Percentiles rank a stretch among this genome's conserved stretches.
phyloP scores from a whole-genome alignment of 441 rosid genomes.

The Croton laevigatus region DNA sequence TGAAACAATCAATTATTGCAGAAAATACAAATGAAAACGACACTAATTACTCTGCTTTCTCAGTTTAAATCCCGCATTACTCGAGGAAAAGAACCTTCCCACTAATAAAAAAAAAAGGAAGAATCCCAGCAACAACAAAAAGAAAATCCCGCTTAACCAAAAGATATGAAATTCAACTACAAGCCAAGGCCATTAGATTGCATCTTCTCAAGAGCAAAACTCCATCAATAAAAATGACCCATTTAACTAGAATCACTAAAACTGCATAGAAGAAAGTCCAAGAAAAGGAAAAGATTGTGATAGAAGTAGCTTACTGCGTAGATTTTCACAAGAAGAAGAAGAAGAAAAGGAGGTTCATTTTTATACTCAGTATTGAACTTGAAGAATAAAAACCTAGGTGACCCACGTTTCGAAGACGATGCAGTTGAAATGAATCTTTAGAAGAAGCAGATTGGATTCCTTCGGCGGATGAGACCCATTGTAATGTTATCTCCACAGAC shows the following conservation, averaged over 20 bases:
- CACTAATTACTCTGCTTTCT: slow-evolving; percentile 4
- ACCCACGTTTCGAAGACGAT: slow-evolving; percentile 23
- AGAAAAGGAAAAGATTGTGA: background rate
- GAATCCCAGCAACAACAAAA: background rate
- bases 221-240: slow-evolving; percentile 22
- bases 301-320: slow-evolving; percentile 9
- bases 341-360: background rate
- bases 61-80: slow-evolving; percentile 13
- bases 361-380: background rate
- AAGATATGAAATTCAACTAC: slow-evolving; percentile 2
- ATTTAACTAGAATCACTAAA: slow-evolving; percentile 11
- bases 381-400: background rate
- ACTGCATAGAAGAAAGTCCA: background rate
- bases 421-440: background rate
- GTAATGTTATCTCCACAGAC: slow-evolving; percentile 14
- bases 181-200: slow-evolving; percentile 22
- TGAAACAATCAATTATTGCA: slow-evolving; percentile 18
- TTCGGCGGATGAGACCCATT: slow-evolving; percentile 11
- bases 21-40: background rate
- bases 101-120: background rate
- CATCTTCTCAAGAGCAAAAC: slow-evolving; percentile 22
- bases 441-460: slow-evolving; percentile 20
- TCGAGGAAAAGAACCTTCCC: background rate
- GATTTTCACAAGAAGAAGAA: background rate
- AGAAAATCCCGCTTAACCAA: slow-evolving; percentile 1